Base-by-base conservation (phyloP, 2,329 filamentous ascomycete species). In the Colletotrichum magnum region DNA sequence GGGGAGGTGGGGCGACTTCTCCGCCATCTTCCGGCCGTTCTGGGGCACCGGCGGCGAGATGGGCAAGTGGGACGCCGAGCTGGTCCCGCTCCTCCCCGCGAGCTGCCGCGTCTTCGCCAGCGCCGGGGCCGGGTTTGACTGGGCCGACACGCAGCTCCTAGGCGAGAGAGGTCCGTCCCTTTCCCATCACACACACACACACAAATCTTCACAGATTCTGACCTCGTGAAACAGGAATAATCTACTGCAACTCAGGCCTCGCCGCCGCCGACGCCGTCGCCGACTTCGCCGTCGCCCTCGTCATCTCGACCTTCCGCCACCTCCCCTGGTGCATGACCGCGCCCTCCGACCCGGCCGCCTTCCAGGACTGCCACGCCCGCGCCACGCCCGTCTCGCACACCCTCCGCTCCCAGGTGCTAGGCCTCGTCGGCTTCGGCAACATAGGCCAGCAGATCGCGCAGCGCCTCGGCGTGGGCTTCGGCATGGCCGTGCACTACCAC, bases 241-340 rank as follows among this genome's bases (percentile, higher is more conserved):
- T 91, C 59, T 94, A 94, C 80, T 94, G 92, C 83, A 94, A 94
- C 79, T 87, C 89, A 3, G 91, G 91, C 2, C 85, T 89, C 2
- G 91, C 92, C 0, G 91, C 90, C 43, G 90, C 90, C 6, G 92
- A 94, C 74, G 89, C 91, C 5, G 92, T 94, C 1, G 91, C 92
- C 58, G 92, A 94, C 77, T 89, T 92, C 70, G 89, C 90, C 18
- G 83, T 93, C 48, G 90, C 89, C 74, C 86, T 92, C 73, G 88
- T 94, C 73, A 87, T 94, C 58, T 87, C 88, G 9, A 89, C 88
- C 15, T 94, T 93, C 81, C 89, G 92, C 59, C 85, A 88, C 53
- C 85, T 94, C 13, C 84, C 88, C 1, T 93, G 90, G 88, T 90
- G 87, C 71, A 85, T 88, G 58, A 75, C 83, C 2, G 77, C 84